Conservation (phyloP, 2,329 filamentous ascomycete species). For the Aspergillaceae sp. region DNA sequence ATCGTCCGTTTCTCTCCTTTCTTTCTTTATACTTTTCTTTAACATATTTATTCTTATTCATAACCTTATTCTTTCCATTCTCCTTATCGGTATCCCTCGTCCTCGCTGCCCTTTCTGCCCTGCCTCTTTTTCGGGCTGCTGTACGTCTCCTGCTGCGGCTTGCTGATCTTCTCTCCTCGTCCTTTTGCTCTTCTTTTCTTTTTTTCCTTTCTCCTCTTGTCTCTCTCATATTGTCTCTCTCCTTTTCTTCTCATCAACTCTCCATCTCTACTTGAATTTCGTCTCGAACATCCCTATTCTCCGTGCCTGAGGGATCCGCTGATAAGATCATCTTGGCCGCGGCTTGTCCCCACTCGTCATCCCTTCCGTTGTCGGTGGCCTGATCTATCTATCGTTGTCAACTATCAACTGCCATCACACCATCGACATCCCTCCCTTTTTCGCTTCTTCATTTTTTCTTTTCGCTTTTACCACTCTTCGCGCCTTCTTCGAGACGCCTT, state of each 20-base stretch:
- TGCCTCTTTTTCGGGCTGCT: background rate
- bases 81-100: too few species aligned
- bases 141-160: background rate
- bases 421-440: too few species aligned
- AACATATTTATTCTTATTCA: background rate
- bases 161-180: constrained; percentile 1
- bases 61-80: background rate
- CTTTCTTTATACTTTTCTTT: background rate
- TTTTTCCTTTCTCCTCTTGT: constrained; percentile 1
- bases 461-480: background rate
- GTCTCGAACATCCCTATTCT: background rate
- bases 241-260: too few species aligned
- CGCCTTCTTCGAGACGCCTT: background rate
- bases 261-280: background rate
- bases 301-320: too few species aligned
- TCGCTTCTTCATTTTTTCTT: background rate
- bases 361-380: background rate
- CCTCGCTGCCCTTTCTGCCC: background rate
- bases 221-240: too few species aligned
- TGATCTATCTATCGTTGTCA: background rate
- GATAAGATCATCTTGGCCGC: background rate
- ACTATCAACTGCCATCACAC: too few species aligned
- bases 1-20: background rate
- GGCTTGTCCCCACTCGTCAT: background rate
- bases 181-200: constrained; percentile 5